Evolutionary conservation across 208 protist genomes (phyloP).

Genomic region (Zelonia costaricensis): DNA sequence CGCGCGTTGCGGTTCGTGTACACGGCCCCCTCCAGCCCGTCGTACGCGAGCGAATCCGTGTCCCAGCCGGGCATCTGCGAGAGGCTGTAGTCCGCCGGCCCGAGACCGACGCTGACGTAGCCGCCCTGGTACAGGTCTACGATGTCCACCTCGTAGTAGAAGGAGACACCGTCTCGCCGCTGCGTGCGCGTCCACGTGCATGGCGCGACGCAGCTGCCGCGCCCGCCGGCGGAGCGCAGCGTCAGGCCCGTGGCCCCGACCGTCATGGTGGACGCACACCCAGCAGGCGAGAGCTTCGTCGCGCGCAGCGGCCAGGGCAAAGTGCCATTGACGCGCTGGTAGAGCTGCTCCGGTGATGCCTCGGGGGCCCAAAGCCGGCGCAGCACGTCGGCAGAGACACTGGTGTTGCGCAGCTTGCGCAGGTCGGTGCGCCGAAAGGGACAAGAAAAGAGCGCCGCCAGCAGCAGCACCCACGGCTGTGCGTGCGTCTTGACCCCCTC

Average conservation of each 20-base stretch:
- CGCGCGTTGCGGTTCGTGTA: conserved; percentile 52
- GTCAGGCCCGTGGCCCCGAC: conserved; percentile 56
- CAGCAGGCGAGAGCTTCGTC: conserved; percentile 37
- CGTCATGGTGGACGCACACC: conserved; percentile 45
- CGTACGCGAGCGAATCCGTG: conserved; percentile 69
- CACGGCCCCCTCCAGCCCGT: conserved; percentile 75
- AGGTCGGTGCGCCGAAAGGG: conserved; percentile 64
- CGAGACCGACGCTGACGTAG: conserved; percentile 76
- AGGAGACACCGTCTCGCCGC: conserved; percentile 17
- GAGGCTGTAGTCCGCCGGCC: conserved; percentile 73
- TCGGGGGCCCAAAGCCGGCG: conserved; percentile 20
- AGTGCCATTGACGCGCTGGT: conserved; percentile 52
- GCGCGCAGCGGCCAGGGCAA: conserved; percentile 50
- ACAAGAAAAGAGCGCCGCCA: conserved; percentile 62
- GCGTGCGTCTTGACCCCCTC: conserved; percentile 10
- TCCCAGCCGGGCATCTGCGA: conserved; percentile 86
- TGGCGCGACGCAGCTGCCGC: conserved; percentile 73
- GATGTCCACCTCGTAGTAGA: conserved; percentile 89
- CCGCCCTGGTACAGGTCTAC: conserved; percentile 62
- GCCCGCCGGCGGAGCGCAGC: conserved; percentile 46
- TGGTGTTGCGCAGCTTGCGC: conserved; percentile 39
- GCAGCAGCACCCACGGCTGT: conserved; percentile 53
- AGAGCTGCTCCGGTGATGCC: conserved; percentile 11
- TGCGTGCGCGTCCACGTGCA: conserved; percentile 39
- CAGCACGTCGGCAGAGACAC: conserved; percentile 22